Evolutionary conservation across 2,329 filamentous ascomycete species (phyloP).

Genomic region (Penicillium sclerotigenum): DNA sequence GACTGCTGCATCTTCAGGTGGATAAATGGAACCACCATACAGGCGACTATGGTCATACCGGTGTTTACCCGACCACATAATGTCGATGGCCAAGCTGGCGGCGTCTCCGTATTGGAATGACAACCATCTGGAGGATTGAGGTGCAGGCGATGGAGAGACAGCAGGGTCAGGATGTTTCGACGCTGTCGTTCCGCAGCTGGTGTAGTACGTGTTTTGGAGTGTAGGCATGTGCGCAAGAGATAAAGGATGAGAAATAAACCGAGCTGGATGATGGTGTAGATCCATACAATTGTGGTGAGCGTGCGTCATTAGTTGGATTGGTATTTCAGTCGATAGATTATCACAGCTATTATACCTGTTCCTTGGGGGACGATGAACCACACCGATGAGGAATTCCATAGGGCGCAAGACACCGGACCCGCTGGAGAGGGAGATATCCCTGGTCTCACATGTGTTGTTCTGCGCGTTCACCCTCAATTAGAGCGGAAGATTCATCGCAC

Average conservation of each 20-base stretch:
- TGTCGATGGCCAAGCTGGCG: constrained; percentile 30
- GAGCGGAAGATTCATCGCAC: background rate
- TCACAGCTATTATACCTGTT: constrained; percentile 36
- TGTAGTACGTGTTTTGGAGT: constrained; percentile 30
- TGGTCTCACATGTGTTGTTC: background rate
- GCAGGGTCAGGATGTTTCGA: constrained; percentile 40
- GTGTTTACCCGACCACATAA: constrained; percentile 45
- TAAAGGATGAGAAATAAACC: constrained; percentile 31
- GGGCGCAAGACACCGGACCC: constrained; percentile 13
- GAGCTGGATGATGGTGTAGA: constrained; percentile 38
- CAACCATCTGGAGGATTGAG: constrained; percentile 51
- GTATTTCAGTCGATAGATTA: constrained; percentile 40
- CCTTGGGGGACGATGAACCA: constrained; percentile 43
- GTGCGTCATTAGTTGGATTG: constrained; percentile 39
- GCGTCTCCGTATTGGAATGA: constrained; percentile 30
- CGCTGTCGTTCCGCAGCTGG: constrained; percentile 30
- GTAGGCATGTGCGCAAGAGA: constrained; percentile 31
- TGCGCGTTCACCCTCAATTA: background rate
- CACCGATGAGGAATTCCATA: constrained; percentile 37
- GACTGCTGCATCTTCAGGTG: constrained; percentile 38
- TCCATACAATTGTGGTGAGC: constrained; percentile 41
- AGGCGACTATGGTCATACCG: constrained; percentile 31
- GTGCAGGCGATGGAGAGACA: constrained; percentile 40
- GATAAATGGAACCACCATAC: constrained; percentile 36
- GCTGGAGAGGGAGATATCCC: background rate